Evolutionary conservation across 108 stramenopile genomes (phyloP).

Genomic region (Ochromonas danica): DNA sequence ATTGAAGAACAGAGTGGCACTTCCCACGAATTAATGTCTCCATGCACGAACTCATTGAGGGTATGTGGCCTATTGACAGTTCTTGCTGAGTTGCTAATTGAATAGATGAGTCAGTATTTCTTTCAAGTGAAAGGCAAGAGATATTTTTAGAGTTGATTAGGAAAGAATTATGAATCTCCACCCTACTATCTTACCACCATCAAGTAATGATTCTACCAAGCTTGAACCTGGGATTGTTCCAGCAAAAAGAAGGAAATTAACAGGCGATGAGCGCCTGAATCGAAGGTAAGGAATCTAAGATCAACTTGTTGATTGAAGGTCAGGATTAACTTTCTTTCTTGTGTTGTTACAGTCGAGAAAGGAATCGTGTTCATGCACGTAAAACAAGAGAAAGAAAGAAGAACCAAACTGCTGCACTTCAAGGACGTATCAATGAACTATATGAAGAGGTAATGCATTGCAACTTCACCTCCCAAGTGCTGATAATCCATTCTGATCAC

Average conservation of each 20-base stretch:
- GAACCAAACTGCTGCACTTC: neutral
- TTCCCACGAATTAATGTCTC: no score
- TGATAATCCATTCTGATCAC: neutral
- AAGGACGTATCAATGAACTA: neutral
- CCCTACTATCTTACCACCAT: no score
- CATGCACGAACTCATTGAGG: no score
- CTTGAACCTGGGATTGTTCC: no score
- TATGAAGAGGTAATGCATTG: conserved; percentile 20
- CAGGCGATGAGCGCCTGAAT: neutral
- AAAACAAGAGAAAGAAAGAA: conserved; percentile 8
- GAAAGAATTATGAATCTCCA: no score
- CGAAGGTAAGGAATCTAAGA: neutral
- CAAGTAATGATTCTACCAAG: no score
- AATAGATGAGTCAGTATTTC: no score
- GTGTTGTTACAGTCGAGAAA: neutral
- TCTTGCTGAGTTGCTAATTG: no score
- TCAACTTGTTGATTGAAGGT: neutral
- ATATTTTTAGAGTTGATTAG: no score
- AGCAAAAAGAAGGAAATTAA: neutral
- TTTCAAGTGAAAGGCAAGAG: no score
- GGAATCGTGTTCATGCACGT: conserved; percentile 7
- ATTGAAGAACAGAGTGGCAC: no score
- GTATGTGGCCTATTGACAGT: no score
- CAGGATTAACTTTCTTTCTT: neutral
- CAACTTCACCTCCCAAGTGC: neutral